Evolutionary conservation across 768 basidiomycete species (phyloP), one percentile per base, ranked within the genome.

Genomic region (Pisolithus microcarpus): DNA sequence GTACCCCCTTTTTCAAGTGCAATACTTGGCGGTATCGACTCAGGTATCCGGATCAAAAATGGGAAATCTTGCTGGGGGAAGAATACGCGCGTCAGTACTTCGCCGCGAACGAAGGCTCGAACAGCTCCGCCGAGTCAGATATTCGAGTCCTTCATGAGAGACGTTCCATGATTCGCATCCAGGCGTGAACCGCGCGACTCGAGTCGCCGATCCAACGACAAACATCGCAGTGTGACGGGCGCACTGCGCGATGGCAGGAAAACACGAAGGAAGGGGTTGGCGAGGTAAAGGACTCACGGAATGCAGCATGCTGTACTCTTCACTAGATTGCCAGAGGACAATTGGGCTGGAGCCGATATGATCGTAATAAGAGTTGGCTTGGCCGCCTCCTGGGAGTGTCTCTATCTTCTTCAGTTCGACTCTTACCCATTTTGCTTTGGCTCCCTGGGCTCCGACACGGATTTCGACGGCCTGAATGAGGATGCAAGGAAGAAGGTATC

Each of bases 341-440:
- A 87, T 74, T 2, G 93, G 91, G 58, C 85, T 87, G 10, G 81
- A 81, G 1, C 91, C 90, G 21, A 93, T 84, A 49, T 79, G 80
- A 62, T 92, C 90, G 59, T 80, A 81, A 71, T 84, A 91, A 11
- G 82, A 81, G 66, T 84, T 86, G 15, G 75, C 72, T 53, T 74
- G 70, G 15, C 84, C 82, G 21, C 82, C 86, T 19, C 82, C 82
- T 2, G 85, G 88, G 43, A 87, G 76, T 4, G 79, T 85, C 68
- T 97, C 94, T 39, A 94, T 81, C 72, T 93, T 93, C 57, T 90
- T 81, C 64, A 96, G 75, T 69, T 95, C 92, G 53, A 96, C 82
- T 56, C 85, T 81, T 23, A 97, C 85, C 85, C 89, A 95, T 68
- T 91, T 90, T 24, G 89, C 89, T 71, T 91, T 93, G 63, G 90